Evolutionary conservation across 2,329 filamentous ascomycete genomes (phyloP).

Genomic region (Epichloe gansuensis): DNA sequence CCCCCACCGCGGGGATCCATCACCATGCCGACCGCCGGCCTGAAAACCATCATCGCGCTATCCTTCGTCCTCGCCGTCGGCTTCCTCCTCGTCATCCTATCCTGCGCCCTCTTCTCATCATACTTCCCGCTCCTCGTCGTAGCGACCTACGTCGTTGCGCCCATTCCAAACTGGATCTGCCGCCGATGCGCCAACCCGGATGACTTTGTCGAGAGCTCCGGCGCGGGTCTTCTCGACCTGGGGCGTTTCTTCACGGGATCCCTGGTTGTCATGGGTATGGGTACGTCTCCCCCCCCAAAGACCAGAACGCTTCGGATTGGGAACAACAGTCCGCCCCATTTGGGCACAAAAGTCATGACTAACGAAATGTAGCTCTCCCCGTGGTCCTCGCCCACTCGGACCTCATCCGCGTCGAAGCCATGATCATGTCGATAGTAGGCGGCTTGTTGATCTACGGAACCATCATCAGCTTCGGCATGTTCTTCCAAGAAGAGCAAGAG

Average conservation of each 20-base stretch:
- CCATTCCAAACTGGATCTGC: conserved; percentile 94
- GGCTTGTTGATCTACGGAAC: conserved; percentile 94
- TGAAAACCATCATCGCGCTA: conserved; percentile 97
- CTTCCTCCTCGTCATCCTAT: conserved; percentile 97
- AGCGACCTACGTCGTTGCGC: conserved; percentile 85
- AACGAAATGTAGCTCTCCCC: conserved; percentile 54
- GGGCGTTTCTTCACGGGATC: conserved; percentile 92
- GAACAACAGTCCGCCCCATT: no score
- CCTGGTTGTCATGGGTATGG: conserved; percentile 92
- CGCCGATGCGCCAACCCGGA: conserved; percentile 77
- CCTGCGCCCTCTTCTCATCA: conserved; percentile 85
- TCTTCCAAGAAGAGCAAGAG: conserved; percentile 95
- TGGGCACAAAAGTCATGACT: no score
- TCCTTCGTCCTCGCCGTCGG: conserved; percentile 98
- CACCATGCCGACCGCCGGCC: conserved; percentile 64
- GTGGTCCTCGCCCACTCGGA: conserved; percentile 76
- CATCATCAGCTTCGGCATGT: conserved; percentile 95
- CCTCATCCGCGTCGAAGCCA: conserved; percentile 70
- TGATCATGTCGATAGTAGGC: conserved; percentile 89
- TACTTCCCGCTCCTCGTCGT: conserved; percentile 95
- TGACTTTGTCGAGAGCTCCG: conserved; percentile 82
- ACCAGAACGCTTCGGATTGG: no score
- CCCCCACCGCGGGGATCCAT: conserved; percentile 10
- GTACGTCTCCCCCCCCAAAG: conserved; percentile 39
- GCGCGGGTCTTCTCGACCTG: conserved; percentile 79